These are phyloP conservation scores for Candida tetrigidarum DNA, from an alignment of 1,139 yeast genomes.

Conservation along the genomic window DNA sequence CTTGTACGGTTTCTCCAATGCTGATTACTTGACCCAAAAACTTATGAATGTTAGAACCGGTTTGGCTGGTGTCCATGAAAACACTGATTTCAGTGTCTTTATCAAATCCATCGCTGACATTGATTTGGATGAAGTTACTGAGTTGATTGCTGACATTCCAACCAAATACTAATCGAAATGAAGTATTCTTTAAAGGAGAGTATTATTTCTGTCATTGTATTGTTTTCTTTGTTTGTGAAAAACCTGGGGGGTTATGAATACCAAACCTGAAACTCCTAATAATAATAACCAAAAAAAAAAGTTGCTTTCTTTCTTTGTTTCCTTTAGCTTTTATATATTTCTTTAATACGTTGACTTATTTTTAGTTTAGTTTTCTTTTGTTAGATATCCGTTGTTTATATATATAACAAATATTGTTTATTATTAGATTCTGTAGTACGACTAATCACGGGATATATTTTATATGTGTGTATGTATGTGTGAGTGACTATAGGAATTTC, in stretches of 20 bases:
- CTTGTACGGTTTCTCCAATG: constrained; percentile 72
- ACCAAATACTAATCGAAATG: constrained; percentile 7
- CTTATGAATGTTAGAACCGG: constrained; percentile 36
- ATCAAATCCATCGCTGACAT: constrained; percentile 63
- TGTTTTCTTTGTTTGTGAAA: too few species aligned
- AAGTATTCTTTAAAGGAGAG: constrained; percentile 6
- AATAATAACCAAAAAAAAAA: too few species aligned
- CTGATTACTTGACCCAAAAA: constrained; percentile 39
- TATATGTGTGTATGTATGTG: too few species aligned
- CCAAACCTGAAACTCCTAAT: too few species aligned
- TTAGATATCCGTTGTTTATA: not conserved
- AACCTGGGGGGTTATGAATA: too few species aligned
- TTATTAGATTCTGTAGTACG: not conserved
- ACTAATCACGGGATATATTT: too few species aligned
- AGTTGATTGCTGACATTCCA: constrained; percentile 39
- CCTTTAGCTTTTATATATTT: too few species aligned
- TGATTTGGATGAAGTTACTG: constrained; percentile 55
- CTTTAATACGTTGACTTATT: not conserved
- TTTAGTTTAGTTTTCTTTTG: not conserved
- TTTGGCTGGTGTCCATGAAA: constrained; percentile 80
- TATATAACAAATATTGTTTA: not conserved
- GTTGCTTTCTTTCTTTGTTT: too few species aligned
- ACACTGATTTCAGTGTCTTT: constrained; percentile 78
- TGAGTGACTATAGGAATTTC: too few species aligned
- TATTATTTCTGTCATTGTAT: not conserved